Base-by-base conservation (phyloP, 1,284 basidiomycete genomes). In the Wolfiporia cocos region DNA sequence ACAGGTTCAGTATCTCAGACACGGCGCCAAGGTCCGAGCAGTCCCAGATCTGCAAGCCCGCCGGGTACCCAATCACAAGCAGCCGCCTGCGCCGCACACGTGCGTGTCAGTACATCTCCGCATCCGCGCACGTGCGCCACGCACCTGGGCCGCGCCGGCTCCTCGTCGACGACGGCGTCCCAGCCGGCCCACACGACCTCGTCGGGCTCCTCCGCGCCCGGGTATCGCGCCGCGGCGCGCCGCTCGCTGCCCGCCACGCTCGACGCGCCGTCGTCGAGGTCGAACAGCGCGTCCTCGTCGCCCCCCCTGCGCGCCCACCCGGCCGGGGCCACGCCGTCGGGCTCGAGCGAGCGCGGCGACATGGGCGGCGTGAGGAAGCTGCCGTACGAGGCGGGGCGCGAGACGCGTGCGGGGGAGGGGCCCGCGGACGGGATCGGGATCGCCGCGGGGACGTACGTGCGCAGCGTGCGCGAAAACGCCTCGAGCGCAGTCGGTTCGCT, bases 1-100 rank as follows among this genome's bases (percentile, higher is more conserved):
- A 57, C 29, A 81, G 49, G 48, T 79, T 77, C 9, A 76, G 59
- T 19, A 74, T 54, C 53, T 86, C 84, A 0, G 64, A 56, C 2
- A 85, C 70, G 1, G 71, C 67, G 12, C 68, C 71, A 11, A 86
- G 60, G 49, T 74, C 67, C 4, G 73, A 70, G 49, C 76, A 78
- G 53, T 86, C 81, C 83, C 83, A 87, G 21, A 85, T 68, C 52
- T 86, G 81, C 29, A 87, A 54, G 3, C 78, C 78, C 4, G 65
- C 59, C 6, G 64, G 54, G 55, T 86, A 86, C 0, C 70, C 77
- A 7, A 86, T 60, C 34, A 84, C 59, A 9, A 86, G 69, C 5
- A 83, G 57, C n/a, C 73, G 68, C 41, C 76, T 76, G 39, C 32
- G 28, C 37, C 37, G 43, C 9, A 32, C 17, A 32, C 28, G 9